Percentiles rank a stretch among this genome's conserved stretches.
These are phyloP conservation scores for Hsuehochloa calcarea DNA, from an alignment of 176 grass and related monocot species.

Conservation along the genomic window DNA sequence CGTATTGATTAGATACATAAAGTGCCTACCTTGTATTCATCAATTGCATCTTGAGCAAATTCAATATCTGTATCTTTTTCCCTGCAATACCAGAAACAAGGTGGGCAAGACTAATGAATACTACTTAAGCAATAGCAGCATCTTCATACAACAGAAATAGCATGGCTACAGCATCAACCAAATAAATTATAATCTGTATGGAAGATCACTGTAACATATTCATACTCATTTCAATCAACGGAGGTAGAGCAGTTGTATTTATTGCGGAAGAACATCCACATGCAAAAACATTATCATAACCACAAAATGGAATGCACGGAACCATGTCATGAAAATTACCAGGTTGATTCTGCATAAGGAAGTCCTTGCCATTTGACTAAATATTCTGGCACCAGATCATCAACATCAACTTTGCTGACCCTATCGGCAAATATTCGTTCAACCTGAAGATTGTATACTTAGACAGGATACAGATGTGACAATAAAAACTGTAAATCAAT, in stretches of 20 bases:
- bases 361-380: constrained; percentile 99
- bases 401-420: constrained; percentile 65
- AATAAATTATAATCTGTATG: constrained; percentile 11
- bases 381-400: constrained; percentile 92
- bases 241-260: not conserved
- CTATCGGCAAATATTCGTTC: constrained; percentile 99
- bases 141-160: constrained; percentile 4
- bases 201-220: constrained; percentile 7
- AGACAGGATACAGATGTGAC: constrained; percentile 23
- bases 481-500: constrained; percentile 16
- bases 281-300: constrained; percentile 9
- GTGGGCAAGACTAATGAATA: not conserved
- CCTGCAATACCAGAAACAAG: constrained; percentile 54
- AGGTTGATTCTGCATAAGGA: constrained; percentile 98
- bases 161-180: not conserved
- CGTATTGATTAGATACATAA: constrained; percentile 4
- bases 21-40: constrained; percentile 89
- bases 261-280: not conserved
- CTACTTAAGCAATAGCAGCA: not conserved
- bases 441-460: constrained; percentile 69
- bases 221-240: not conserved
- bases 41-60: constrained; percentile 99
- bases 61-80: constrained; percentile 98
- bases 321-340: constrained; percentile 56
- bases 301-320: not conserved